Evolutionary conservation across 805 yeast genomes (phyloP).

Genomic region (Yarrowia phangngaensis): DNA sequence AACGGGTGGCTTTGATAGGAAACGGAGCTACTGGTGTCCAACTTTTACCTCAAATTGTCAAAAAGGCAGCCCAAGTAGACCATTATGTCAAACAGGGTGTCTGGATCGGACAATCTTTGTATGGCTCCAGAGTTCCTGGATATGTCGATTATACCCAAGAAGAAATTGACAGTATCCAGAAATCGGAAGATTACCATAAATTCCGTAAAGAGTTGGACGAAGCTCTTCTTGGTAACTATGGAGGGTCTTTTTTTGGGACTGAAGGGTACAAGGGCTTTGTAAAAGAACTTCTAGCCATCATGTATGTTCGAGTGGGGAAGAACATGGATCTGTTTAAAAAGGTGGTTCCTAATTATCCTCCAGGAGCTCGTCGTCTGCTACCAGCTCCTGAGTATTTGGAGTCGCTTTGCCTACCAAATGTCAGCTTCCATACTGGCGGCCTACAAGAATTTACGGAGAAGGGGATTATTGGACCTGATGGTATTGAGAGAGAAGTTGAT

Average conservation of each 20-base stretch:
- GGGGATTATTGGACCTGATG: constrained; percentile 29
- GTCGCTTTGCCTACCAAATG: constrained; percentile 29
- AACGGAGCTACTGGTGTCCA: constrained; percentile 41
- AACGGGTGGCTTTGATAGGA: constrained; percentile 39
- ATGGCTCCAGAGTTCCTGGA: constrained; percentile 30
- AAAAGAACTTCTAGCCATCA: constrained; percentile 28
- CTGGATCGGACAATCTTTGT: constrained; percentile 28
- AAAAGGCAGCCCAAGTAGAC: constrained; percentile 29
- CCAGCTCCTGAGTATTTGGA: constrained; percentile 30
- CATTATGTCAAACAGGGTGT: constrained; percentile 15
- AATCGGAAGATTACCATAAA: constrained; percentile 29
- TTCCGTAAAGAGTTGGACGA: constrained; percentile 34
- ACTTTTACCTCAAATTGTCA: constrained; percentile 32
- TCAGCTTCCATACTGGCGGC: constrained; percentile 25
- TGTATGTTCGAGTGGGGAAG: constrained; percentile 29
- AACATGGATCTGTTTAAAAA: constrained; percentile 29
- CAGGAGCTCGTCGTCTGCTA: constrained; percentile 30
- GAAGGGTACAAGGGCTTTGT: constrained; percentile 22
- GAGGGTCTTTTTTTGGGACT: constrained; percentile 25
- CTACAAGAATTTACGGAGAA: constrained; percentile 30
- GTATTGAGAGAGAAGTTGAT: constrained; percentile 26
- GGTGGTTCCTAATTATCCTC: constrained; percentile 29
- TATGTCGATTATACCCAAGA: constrained; percentile 29
- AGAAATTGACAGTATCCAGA: constrained; percentile 29
- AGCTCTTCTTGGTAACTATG: constrained; percentile 25